Evolutionary conservation across 2,329 filamentous ascomycete species (phyloP).

Genomic region (Paecilomyces fulvus): DNA sequence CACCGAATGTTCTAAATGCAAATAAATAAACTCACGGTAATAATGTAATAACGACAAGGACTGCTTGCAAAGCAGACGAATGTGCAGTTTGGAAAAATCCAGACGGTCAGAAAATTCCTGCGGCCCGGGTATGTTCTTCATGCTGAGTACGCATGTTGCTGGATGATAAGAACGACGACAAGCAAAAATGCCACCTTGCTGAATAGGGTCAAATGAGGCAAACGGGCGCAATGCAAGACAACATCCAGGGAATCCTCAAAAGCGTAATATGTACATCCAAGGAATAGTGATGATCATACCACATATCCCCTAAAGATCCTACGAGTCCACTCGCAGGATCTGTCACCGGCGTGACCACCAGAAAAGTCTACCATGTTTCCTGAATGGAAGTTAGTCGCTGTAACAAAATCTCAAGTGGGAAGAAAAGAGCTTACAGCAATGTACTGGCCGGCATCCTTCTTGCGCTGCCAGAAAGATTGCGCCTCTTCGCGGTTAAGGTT

Average conservation of each 20-base stretch:
- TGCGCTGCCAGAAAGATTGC: conserved; percentile 77
- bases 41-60: not conserved
- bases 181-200: not conserved
- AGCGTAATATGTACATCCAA: not conserved
- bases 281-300: not conserved
- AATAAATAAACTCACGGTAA: not conserved
- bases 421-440: conserved; percentile 57
- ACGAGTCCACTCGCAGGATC: not conserved
- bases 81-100: not conserved
- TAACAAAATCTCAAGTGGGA: not conserved
- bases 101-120: not conserved
- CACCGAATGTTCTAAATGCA: not conserved
- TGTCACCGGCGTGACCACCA: not conserved
- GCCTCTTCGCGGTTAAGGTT: conserved; percentile 77
- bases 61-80: not conserved
- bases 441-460: conserved; percentile 89
- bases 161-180: not conserved
- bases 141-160: not conserved
- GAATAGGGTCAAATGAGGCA: not conserved
- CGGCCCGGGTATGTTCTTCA: not conserved
- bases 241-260: not conserved
- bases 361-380: conserved; percentile 26
- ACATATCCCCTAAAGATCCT: not conserved
- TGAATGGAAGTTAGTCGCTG: conserved; percentile 8
- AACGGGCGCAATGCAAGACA: not conserved